Base-by-base conservation (phyloP, 1,284 basidiomycete genomes). In the Ceratobasidium sp. region DNA sequence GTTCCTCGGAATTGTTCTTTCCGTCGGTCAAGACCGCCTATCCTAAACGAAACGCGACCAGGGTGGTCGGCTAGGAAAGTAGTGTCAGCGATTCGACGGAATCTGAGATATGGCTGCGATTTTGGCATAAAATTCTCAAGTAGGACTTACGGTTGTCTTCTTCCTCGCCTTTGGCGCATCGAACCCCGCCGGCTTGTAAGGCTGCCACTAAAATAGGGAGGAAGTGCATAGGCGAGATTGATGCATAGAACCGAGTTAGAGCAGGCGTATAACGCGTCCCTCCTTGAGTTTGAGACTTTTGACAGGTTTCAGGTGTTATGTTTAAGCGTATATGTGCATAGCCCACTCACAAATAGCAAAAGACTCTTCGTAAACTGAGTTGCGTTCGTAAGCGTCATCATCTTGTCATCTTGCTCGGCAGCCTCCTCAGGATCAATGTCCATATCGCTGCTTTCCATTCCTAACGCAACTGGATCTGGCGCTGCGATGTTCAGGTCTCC, bases 211-310 rank as follows among this genome's bases (percentile, higher is more conserved):
- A 46, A 59, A 52, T 23, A 44, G 54, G 30, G 70, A 55, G 44
- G 66, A 64, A 61, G 13, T 58, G 26, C 32, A 16, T 23, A 61
- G 75, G 55, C 28, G 57, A 26, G 23, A 50, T 32, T 26, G 47
- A 26, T 5, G 75, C 72, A 54, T 76, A 76, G 64, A 76, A 76
- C 32, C 75, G 74, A n/a, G 75, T 76, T 21, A 76, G 30, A 13
- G 72, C 47, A 8, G 75, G 73, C 26, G 75, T 73, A 32, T 75
- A 73, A 28, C 75, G 70, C 50, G 75, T 73, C 18, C 75, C 75
- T 21, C 73, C 66, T 72, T 76, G 75, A 9, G 75, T 76, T 59
- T 76, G 75, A 35, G 74, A 74, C 75, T 76, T 50, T 50, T 16
- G 16, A 6, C 21, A 7, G 23, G 1, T 28, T 7, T 28, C 23